Conservation (phyloP, 371 early-diverging fungal species). For the Coemansia sp. region DNA sequence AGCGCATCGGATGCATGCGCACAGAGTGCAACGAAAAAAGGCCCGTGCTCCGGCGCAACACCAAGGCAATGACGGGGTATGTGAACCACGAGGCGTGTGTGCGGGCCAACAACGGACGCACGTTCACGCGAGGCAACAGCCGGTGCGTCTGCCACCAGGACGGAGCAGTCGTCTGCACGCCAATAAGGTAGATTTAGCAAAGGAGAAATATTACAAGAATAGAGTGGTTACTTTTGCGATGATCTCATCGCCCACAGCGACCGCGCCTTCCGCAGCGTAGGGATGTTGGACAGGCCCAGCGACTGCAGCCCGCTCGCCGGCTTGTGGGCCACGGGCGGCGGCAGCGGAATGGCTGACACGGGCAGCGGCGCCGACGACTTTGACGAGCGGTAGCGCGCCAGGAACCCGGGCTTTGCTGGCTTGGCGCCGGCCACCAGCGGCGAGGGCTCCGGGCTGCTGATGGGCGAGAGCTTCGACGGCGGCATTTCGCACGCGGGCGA, state of each 20-base stretch:
- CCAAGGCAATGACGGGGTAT: too few relatives aligned
- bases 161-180: not conserved
- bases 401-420: conserved; percentile 15
- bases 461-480: conserved; percentile 36
- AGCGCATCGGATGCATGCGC: too few relatives aligned
- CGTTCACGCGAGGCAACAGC: too few relatives aligned
- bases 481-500: too few relatives aligned
- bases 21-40: too few relatives aligned
- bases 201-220: conserved; percentile 1
- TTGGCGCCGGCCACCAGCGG: not conserved
- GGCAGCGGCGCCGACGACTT: conserved; percentile 16
- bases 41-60: too few relatives aligned
- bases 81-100: too few relatives aligned
- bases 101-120: too few relatives aligned
- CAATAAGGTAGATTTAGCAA: not conserved
- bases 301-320: conserved; percentile 1
- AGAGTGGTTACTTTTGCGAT: not conserved
- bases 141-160: too few relatives aligned
- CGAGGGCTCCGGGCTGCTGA: conserved; percentile 28
- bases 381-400: conserved; percentile 11
- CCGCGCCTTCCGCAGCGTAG: conserved; percentile 33
- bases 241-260: conserved; percentile 38
- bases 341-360: conserved; percentile 37
- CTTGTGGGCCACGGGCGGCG: not conserved
- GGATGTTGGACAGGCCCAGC: conserved; percentile 21